A percentile compares a stretch with the other conserved stretches of the same genome.
phyloP scores from a whole-genome alignment of 2,329 filamentous ascomycete genomes.

The Pseudogymnoascus sp. region DNA sequence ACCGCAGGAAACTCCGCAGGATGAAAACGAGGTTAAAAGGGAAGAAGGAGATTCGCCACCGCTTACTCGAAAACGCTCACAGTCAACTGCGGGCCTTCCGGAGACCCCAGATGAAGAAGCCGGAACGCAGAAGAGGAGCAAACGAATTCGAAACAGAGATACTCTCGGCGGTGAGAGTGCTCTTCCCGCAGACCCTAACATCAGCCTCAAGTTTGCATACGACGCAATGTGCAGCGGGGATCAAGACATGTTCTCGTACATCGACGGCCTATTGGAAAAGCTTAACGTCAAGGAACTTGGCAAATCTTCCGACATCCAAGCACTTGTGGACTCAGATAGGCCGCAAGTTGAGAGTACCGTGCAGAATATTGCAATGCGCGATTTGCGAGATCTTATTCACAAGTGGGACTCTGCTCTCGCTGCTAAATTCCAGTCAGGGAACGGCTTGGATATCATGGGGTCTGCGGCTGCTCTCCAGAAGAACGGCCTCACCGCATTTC shows the following conservation, averaged over 20 bases:
- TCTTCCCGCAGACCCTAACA: constrained; percentile 40
- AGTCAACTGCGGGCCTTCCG: constrained; percentile 50
- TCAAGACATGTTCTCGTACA: constrained; percentile 25
- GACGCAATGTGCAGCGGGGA: constrained; percentile 19
- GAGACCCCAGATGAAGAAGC: constrained; percentile 50
- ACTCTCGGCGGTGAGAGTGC: constrained; percentile 42
- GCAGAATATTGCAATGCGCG: constrained; percentile 26
- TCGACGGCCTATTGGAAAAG: constrained; percentile 21
- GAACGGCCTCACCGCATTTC: constrained; percentile 48
- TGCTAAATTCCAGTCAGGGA: constrained; percentile 24
- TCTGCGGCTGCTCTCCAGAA: constrained; percentile 24
- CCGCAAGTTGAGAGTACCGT: constrained; percentile 15
- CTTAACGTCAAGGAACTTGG: constrained; percentile 26
- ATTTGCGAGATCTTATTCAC: constrained; percentile 30
- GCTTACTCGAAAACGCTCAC: constrained; percentile 50
- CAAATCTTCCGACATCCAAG: constrained; percentile 22
- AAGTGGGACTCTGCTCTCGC: constrained; percentile 33
- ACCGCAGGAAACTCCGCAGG: not conserved
- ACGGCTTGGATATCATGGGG: constrained; percentile 27
- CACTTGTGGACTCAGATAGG: constrained; percentile 17
- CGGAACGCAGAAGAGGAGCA: constrained; percentile 53
- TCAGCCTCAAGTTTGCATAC: constrained; percentile 37
- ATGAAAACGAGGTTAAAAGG: not conserved
- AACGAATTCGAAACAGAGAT: constrained; percentile 55
- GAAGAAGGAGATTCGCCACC: not conserved